These are phyloP conservation scores for Myxozyma monticola DNA, from an alignment of 805 yeast genomes.

Conservation along the genomic window DNA sequence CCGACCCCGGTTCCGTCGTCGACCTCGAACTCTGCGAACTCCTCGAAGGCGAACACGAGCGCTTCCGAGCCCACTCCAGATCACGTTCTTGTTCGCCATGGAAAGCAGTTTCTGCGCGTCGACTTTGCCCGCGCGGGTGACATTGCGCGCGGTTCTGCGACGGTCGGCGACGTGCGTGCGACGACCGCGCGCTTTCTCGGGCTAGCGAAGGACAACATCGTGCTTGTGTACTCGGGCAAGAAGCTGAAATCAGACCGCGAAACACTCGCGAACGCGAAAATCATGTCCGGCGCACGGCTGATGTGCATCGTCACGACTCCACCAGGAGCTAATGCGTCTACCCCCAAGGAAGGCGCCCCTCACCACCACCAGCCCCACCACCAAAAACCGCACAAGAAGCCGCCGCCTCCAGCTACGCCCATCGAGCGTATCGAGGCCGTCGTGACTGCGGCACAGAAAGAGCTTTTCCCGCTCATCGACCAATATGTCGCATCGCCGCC, in stretches of 20 bases:
- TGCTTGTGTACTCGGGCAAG: slow-evolving; percentile 29
- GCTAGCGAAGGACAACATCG: slow-evolving; percentile 14
- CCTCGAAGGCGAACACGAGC: too few relatives aligned
- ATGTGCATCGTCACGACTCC: slow-evolving; percentile 16
- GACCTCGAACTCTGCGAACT: too few relatives aligned
- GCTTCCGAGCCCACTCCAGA: slow-evolving; percentile 23
- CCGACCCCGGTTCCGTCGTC: neutral
- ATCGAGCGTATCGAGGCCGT: slow-evolving; percentile 23
- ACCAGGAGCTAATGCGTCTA: neutral
- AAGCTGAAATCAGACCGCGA: slow-evolving; percentile 28
- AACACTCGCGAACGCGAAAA: slow-evolving; percentile 11
- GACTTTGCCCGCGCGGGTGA: slow-evolving; percentile 30
- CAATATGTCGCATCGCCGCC: slow-evolving; percentile 17
- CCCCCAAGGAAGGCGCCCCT: neutral
- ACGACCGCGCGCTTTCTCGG: slow-evolving; percentile 27
- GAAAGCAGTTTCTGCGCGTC: slow-evolving; percentile 21
- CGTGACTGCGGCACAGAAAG: slow-evolving; percentile 15
- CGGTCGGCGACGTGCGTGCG: slow-evolving; percentile 33
- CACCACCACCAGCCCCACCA: slow-evolving; percentile 1
- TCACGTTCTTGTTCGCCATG: slow-evolving; percentile 27
- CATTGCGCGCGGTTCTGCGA: slow-evolving; percentile 26
- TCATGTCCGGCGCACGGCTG: slow-evolving; percentile 21
- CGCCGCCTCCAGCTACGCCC: slow-evolving; percentile 13
- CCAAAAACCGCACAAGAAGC: slow-evolving; percentile 5
- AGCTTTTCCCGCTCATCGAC: slow-evolving; percentile 26